Base-by-base conservation (phyloP, 305 asterid species). In the Plantago lanceolata region DNA sequence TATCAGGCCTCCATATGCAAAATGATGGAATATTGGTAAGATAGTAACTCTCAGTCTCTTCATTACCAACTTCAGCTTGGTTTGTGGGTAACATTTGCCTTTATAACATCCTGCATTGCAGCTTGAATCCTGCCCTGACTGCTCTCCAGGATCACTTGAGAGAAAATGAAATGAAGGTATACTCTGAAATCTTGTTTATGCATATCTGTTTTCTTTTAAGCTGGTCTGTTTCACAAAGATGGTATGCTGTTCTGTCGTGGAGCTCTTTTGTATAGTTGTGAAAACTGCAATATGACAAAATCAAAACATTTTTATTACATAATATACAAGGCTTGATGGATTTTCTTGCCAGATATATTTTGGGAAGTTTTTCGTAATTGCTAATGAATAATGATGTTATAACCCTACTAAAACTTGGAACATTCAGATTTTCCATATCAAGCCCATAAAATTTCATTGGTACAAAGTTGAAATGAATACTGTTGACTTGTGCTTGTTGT, bases 1-100 rank as follows among this genome's bases (percentile, higher is more conserved):
- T 94, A 86, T 85, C 95, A 88, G 82, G 95, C 99, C 71, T 88
- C 99, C 81, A 78, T 94, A 84, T 90, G 99, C 89, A 94, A 94
- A 78, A 80, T 94, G 85, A 88, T 94, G 57, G 99, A 94, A 67
- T 90, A 84, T 71, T 94, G 99, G 99, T 94, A 70, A 71, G 84
- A 48, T 8, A 40, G 4, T 0, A 64, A 49, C 67, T 20, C 59
- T 43, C 33, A 47, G 44, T 15, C 33, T 62, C 66, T 52, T 44
- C 49, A 28, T 57, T 43, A 17, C 29, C 70, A 44, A 31, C 53
- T 70, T 69, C 31, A 11, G 44, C 49, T 47, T 48, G 47, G 45
- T 48, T 21, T 67, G 56, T 69, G 60, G 31, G 61, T 68, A 26
- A 83, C 67, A 44, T 31, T 65, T 37, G 61, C 49, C 49, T 40